A percentile compares a stretch with the other conserved stretches of the same genome.
Evolutionary conservation across 2,329 filamentous ascomycete genomes (phyloP).

Genomic region (Cytospora piceae): DNA sequence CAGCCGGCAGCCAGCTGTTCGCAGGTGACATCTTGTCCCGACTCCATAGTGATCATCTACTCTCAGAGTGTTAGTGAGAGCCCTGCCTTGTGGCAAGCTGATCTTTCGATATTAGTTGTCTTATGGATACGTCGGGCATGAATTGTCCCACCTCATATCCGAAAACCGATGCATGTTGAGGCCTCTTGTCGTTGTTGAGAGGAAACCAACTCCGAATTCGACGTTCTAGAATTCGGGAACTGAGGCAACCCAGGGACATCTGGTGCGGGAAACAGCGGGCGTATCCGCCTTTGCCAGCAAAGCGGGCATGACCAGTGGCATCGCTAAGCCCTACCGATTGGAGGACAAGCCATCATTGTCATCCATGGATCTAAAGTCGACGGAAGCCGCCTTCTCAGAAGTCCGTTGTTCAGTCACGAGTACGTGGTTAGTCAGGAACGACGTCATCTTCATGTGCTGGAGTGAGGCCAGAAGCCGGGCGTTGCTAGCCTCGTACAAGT

Average conservation of each 20-base stretch:
- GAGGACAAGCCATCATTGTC: not conserved
- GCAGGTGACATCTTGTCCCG: not conserved
- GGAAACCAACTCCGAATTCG: constrained; percentile 1
- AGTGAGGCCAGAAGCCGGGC: constrained; percentile 1
- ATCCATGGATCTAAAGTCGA: constrained; percentile 9
- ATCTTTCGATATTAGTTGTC: not conserved
- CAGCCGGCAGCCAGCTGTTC: constrained; percentile 9
- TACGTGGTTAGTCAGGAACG: constrained; percentile 21
- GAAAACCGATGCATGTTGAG: constrained; percentile 3
- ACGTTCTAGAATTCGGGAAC: constrained; percentile 1
- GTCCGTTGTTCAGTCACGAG: constrained; percentile 16
- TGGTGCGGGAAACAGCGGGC: constrained; percentile 18
- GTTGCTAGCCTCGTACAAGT: constrained; percentile 8
- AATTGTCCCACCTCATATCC: not conserved
- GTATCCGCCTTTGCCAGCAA: constrained; percentile 2
- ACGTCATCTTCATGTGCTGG: constrained; percentile 29
- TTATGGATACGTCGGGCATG: not conserved
- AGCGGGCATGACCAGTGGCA: not conserved
- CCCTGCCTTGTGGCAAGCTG: not conserved
- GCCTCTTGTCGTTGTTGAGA: constrained; percentile 7
- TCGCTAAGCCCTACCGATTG: constrained; percentile 10
- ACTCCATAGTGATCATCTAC: not conserved
- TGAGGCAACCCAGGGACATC: constrained; percentile 23
- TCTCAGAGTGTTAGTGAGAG: not conserved
- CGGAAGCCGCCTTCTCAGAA: constrained; percentile 6